These are phyloP conservation scores for Trebouxia sp. DNA, from an alignment of 139 green algal genomes.

Conservation along the genomic window DNA sequence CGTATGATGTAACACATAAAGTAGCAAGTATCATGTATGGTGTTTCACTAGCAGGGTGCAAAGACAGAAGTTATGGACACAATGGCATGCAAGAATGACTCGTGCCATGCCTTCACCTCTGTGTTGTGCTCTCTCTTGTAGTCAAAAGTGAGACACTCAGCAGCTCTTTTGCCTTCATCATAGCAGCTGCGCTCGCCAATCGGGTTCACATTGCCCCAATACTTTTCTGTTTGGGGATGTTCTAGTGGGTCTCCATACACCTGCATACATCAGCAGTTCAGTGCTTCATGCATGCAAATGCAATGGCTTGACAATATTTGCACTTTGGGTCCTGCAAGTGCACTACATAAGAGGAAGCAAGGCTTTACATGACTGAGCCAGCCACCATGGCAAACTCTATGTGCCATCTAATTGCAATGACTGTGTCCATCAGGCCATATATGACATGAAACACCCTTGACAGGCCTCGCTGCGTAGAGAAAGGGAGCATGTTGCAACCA, in stretches of 20 bases:
- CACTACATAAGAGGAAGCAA: too few relatives aligned
- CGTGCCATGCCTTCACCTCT: constrained; percentile 53
- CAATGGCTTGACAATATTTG: neutral
- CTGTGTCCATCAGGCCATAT: too few relatives aligned
- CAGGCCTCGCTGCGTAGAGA: too few relatives aligned
- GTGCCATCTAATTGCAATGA: too few relatives aligned
- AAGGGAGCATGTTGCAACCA: too few relatives aligned
- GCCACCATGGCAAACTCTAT: too few relatives aligned
- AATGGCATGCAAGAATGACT: neutral
- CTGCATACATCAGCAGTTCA: neutral
- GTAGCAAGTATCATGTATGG: too few relatives aligned
- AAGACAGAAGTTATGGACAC: neutral
- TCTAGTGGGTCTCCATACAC: constrained; percentile 98
- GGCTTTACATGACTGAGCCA: too few relatives aligned
- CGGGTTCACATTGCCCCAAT: constrained; percentile 99
- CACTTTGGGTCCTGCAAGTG: neutral
- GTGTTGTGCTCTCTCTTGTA: constrained; percentile 91
- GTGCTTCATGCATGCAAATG: neutral
- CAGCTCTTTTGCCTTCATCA: constrained; percentile 98
- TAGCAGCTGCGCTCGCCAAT: constrained; percentile 99
- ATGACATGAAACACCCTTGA: too few relatives aligned
- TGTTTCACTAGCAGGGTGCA: too few relatives aligned
- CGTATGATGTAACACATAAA: too few relatives aligned
- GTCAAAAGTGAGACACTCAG: constrained; percentile 96
- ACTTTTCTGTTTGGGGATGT: constrained; percentile 97